Conservation (phyloP, 139 green algal species). For the Marvania coccoides region DNA sequence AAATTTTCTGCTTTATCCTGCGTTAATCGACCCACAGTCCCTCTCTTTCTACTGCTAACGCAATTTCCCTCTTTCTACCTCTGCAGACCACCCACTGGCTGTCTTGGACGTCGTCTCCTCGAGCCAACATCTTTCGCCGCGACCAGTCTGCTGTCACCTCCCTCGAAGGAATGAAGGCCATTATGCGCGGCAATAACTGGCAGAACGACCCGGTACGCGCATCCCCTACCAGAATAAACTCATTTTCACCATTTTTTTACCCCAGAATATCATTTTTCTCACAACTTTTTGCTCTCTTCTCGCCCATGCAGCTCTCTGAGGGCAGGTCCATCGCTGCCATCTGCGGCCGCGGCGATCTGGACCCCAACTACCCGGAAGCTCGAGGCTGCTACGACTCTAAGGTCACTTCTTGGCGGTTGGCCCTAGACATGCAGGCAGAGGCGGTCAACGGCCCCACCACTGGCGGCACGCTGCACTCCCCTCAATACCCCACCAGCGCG, state of each 20-base stretch:
- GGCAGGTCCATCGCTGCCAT: conserved; percentile 39
- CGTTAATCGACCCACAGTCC: too few relatives aligned
- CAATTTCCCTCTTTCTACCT: too few relatives aligned
- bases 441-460: conserved; percentile 28
- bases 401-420: conserved; percentile 38
- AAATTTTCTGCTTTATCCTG: too few relatives aligned
- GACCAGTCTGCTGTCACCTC: conserved; percentile 36
- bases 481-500: too few relatives aligned
- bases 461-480: too few relatives aligned
- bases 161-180: conserved; percentile 40
- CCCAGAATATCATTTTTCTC: not conserved
- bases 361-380: conserved; percentile 20
- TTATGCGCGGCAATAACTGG: conserved; percentile 64
- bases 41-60: too few relatives aligned
- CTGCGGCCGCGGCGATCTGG: conserved; percentile 55
- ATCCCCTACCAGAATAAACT: not conserved
- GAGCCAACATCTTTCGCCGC: conserved; percentile 58
- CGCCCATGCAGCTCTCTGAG: conserved; percentile 11
- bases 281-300: not conserved
- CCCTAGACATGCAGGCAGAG: conserved; percentile 22
- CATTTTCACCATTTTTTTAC: not conserved
- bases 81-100: conserved; percentile 35
- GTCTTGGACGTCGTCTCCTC: conserved; percentile 42
- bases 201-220: conserved; percentile 22
- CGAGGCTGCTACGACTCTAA: conserved; percentile 64